A percentile compares a stretch with the other conserved stretches of the same genome.
These are phyloP conservation scores for Henningerozyma blattae DNA, from an alignment of 805 yeast species.

Conservation along the genomic window DNA sequence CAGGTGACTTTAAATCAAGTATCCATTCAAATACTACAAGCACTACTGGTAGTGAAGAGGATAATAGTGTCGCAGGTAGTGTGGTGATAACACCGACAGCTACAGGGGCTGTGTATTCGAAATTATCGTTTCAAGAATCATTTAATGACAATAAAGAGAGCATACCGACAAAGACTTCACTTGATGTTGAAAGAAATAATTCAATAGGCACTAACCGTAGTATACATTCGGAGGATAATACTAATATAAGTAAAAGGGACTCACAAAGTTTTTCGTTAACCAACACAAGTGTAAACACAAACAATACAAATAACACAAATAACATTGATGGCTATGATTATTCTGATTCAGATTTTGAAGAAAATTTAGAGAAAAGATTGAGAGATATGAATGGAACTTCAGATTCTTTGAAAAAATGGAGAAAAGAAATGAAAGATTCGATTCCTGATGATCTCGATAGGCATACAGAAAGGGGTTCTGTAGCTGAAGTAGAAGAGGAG, in stretches of 20 bases:
- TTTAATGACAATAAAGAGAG: neutral
- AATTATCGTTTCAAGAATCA: neutral
- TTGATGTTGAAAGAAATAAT: neutral
- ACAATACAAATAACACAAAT: neutral
- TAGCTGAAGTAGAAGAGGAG: neutral
- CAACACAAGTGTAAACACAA: neutral
- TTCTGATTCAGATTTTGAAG: conserved; percentile 27
- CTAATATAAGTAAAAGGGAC: neutral
- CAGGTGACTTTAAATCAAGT: neutral
- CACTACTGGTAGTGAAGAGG: conserved; percentile 5
- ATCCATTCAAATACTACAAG: neutral
- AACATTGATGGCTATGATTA: conserved; percentile 13
- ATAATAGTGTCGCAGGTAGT: conserved; percentile 17
- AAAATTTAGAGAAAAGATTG: conserved; percentile 21
- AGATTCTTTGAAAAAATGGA: neutral
- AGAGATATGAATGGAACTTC: conserved; percentile 10
- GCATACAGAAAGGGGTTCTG: neutral
- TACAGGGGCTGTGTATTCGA: neutral
- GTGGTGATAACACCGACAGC: conserved; percentile 17
- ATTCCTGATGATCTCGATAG: neutral
- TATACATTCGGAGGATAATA: neutral
- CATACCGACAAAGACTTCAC: neutral
- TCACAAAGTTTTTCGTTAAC: neutral
- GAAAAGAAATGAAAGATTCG: neutral
- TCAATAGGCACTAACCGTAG: neutral